Conservation (phyloP, 2,329 filamentous ascomycete species). For the Fusarium bactridioides region DNA sequence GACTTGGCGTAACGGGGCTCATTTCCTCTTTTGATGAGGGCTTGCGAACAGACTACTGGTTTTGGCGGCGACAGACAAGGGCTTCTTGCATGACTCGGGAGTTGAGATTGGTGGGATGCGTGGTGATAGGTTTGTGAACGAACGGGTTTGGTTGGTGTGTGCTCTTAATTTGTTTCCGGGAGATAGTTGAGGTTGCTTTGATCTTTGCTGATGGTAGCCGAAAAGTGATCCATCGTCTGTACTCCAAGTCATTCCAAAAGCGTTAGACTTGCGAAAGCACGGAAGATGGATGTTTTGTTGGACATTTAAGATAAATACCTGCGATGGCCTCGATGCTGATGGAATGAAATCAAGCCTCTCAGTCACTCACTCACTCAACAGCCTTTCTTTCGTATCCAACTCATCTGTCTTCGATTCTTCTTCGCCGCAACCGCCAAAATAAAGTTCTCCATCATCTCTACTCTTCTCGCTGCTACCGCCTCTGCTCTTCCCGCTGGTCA, state of each 20-base stretch:
- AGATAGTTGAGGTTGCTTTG: not conserved
- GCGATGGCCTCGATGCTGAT: not conserved
- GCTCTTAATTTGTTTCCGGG: not conserved
- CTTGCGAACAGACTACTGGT: not conserved
- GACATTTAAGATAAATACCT: slow-evolving; percentile 5
- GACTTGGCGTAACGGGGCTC: not conserved
- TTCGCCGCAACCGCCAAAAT: slow-evolving; percentile 2
- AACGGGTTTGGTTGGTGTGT: not conserved
- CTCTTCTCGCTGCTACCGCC: slow-evolving; percentile 28
- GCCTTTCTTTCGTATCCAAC: slow-evolving; percentile 4
- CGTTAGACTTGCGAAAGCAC: slow-evolving; percentile 16
- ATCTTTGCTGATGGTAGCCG: not conserved
- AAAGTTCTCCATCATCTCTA: slow-evolving; percentile 28
- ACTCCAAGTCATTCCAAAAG: not conserved
- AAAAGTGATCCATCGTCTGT: not conserved
- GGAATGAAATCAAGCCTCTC: not conserved
- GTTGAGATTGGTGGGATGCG: not conserved
- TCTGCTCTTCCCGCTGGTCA: slow-evolving; percentile 21
- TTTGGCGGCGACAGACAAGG: not conserved
- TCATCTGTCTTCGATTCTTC: not conserved
- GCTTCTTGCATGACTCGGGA: not conserved
- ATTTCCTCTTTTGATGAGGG: slow-evolving; percentile 8
- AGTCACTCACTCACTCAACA: slow-evolving; percentile 9
- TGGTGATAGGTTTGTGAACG: not conserved
- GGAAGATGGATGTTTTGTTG: not conserved